A percentile compares a stretch with the other conserved stretches of the same genome.
Conservation (phyloP, 345 rosid species). For the Eucalyptus marginata region DNA sequence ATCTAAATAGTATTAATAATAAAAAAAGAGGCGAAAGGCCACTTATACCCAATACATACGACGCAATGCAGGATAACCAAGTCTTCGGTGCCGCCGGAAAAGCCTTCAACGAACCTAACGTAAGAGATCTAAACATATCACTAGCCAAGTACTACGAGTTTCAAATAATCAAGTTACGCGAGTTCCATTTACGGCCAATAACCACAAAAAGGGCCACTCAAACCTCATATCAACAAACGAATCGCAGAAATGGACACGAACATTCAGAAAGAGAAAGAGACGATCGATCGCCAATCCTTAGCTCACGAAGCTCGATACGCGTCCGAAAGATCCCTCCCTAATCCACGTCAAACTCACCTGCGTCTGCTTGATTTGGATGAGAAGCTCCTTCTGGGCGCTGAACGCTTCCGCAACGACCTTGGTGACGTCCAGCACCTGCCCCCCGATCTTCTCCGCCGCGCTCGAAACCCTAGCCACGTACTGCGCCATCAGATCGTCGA, state of each 20-base stretch:
- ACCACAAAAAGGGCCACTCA: background rate
- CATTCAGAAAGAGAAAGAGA: background rate
- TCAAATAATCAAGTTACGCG: background rate
- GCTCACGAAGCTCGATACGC: background rate
- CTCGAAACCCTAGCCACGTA: slow-evolving; percentile 37
- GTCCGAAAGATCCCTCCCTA: background rate
- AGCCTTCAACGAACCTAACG: background rate
- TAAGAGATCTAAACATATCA: background rate
- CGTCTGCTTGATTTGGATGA: slow-evolving; percentile 51
- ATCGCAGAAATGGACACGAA: background rate
- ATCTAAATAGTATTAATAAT: background rate
- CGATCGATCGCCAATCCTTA: background rate
- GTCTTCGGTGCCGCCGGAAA: background rate
- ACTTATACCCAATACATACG: background rate
- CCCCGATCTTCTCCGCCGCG: slow-evolving; percentile 90
- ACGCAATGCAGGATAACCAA: background rate
- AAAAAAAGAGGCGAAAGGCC: background rate
- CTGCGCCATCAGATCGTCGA: slow-evolving; percentile 51
- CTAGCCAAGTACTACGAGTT: background rate
- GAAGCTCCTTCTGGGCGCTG: slow-evolving; percentile 50
- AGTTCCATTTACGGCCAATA: background rate
- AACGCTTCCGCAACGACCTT: slow-evolving; percentile 63
- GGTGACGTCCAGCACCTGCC: slow-evolving; percentile 65
- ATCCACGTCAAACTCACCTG: slow-evolving; percentile 17
- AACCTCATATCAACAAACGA: background rate